Conservation (phyloP, 768 basidiomycete species). For the Mycena galericulata region DNA sequence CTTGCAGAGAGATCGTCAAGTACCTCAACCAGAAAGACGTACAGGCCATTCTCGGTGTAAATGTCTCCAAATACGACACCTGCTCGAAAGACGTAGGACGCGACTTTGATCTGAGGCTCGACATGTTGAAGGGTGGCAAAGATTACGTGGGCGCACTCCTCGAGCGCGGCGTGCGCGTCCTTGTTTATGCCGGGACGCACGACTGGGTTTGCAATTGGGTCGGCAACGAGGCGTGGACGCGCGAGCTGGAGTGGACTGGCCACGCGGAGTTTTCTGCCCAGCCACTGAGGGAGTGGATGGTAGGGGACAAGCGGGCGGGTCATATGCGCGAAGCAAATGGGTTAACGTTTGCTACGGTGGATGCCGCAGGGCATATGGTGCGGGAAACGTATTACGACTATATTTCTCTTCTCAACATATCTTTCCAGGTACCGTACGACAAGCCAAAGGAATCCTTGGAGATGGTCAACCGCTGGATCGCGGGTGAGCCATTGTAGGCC, state of each 20-base stretch:
- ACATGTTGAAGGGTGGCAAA: constrained; percentile 68
- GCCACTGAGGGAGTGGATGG: constrained; percentile 63
- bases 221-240: constrained; percentile 70
- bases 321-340: constrained; percentile 54
- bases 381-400: constrained; percentile 31
- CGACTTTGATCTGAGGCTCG: constrained; percentile 67
- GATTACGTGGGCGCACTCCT: constrained; percentile 75
- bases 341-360: constrained; percentile 73
- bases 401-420: constrained; percentile 24
- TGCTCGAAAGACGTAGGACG: constrained; percentile 65
- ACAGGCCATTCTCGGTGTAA: constrained; percentile 72
- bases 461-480: constrained; percentile 66
- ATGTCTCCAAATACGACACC: constrained; percentile 65
- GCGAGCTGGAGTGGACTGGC: constrained; percentile 52
- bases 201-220: constrained; percentile 88
- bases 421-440: constrained; percentile 65
- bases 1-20: constrained; percentile 57
- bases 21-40: constrained; percentile 73
- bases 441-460: constrained; percentile 68
- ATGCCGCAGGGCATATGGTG: constrained; percentile 82
- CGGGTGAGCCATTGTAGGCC: constrained; percentile 8
- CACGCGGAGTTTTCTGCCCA: constrained; percentile 25
- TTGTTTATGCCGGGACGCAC: constrained; percentile 81
- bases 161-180: constrained; percentile 79
- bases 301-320: constrained; percentile 59